Percentiles rank a stretch among this genome's conserved stretches.
Conservation (phyloP, 129 eudicot species). For the Centaurea solstitialis region DNA sequence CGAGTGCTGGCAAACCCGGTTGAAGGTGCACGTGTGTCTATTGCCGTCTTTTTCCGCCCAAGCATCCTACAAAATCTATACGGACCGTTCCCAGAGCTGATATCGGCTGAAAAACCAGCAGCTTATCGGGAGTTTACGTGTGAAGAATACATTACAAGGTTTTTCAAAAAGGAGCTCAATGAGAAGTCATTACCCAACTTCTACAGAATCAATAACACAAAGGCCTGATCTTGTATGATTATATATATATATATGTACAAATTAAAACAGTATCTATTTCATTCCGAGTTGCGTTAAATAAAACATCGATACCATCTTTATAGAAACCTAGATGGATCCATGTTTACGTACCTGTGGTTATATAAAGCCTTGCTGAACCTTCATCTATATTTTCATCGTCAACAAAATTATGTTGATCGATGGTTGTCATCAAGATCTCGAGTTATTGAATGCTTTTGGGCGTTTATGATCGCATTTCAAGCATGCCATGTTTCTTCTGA, state of each 20-base stretch:
- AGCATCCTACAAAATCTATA: conserved; percentile 36
- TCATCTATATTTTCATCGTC: conserved; percentile 19
- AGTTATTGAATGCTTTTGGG: conserved; percentile 44
- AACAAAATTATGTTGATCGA: neutral
- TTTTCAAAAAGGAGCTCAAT: conserved; percentile 58
- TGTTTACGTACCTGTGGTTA: neutral
- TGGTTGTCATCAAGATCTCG: neutral
- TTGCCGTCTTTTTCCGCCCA: conserved; percentile 55
- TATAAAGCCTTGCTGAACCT: conserved; percentile 6
- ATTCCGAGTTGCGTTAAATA: neutral
- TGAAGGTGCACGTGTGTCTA: conserved; percentile 50
- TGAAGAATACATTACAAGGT: conserved; percentile 48
- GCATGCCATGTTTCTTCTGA: conserved; percentile 65
- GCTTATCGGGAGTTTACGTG: conserved; percentile 35
- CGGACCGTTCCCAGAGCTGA: conserved; percentile 59
- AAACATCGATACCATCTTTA: conserved; percentile 3
- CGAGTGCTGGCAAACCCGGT: conserved; percentile 55
- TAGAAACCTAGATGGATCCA: neutral
- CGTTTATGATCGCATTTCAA: conserved; percentile 73
- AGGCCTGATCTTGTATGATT: neutral
- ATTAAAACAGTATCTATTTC: neutral
- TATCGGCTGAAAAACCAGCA: conserved; percentile 53
- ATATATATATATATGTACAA: neutral
- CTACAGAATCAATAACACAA: conserved; percentile 34
- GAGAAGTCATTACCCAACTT: conserved; percentile 50